Evolutionary conservation across 106 monocot species (phyloP), one percentile per base, ranked within the genome.

Genomic region (Phalaenopsis aphrodite): DNA sequence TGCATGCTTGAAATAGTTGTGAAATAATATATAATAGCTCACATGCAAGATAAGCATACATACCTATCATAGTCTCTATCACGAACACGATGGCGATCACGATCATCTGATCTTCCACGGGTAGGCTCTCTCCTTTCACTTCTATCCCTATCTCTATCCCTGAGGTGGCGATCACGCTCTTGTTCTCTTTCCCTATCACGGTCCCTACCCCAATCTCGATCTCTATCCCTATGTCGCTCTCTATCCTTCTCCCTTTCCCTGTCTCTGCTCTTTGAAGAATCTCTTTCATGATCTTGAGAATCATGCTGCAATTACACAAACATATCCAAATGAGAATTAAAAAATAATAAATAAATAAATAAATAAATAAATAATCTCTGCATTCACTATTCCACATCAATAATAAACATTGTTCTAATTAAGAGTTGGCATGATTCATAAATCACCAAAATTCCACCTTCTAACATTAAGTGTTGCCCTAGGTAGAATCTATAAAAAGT

Each of bases 201-300:
- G 19, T 58, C 78, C 42, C 78, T 57, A 8, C 58, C 66, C 21
- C 61, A 19, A 67, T 79, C 79, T 17, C 66, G 18, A 37, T 81
- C 72, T 41, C 78, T 39, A 18, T 78, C 56, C 7, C 39, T 39
- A 39, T 81, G 45, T 30, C 39, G 42, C 52, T 72, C 80, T 14
- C 55, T 81, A 7, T 81, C 80, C 79, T 45, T 79, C 10, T 80
- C 80, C 38, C 80, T 80, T 58, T 72, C 80, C 55, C 55, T 81
- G 2, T 81, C 80, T 73, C 80, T 81, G 38, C 55, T 81, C 71
- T 81, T 81, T 9, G 72, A 81, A 37, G 80, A 73, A 9, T 47
- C 55, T 72, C 80, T 81, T 55, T 81, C 80, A 72, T n/a, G 78
- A 24, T 57, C 57, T 57, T 17, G 55, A 19, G 49, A 73, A 73